Evolutionary conservation across 192 early-diverging fungal genomes (phyloP).

Genomic region (Backusella luteola): DNA sequence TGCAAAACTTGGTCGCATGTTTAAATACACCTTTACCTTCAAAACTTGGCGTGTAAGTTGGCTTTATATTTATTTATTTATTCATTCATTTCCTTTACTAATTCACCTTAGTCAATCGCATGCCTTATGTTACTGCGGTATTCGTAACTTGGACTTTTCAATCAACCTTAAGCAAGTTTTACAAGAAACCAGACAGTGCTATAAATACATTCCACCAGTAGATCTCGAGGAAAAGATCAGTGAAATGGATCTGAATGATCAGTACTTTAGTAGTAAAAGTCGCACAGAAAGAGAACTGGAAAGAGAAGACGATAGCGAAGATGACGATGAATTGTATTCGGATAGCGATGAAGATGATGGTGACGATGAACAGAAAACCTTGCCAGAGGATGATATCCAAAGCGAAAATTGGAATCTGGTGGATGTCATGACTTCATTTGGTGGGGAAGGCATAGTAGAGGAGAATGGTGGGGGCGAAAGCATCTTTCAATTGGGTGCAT

Average conservation of each 20-base stretch:
- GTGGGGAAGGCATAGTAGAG: not conserved
- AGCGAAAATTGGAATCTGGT: conserved; percentile 36
- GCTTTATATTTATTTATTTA: not conserved
- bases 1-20: conserved; percentile 47
- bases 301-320: not conserved
- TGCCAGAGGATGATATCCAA: not conserved
- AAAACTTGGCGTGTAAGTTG: conserved; percentile 49
- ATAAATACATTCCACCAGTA: not conserved
- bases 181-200: conserved; percentile 13
- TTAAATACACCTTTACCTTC: conserved; percentile 33
- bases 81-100: not conserved
- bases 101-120: conserved; percentile 26
- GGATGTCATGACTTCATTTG: conserved; percentile 32
- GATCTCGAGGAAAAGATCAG: conserved; percentile 1
- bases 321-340: not conserved
- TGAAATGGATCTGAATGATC: conserved; percentile 3
- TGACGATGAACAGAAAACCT: not conserved
- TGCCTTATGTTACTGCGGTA: conserved; percentile 12
- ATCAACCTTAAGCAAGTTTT: conserved; percentile 32
- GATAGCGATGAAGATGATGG: conserved; percentile 11
- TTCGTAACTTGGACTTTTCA: conserved; percentile 16
- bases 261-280: not conserved
- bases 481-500: conserved; percentile 25
- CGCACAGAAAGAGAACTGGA: not conserved
- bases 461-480: conserved; percentile 15